Evolutionary conservation across 371 early-diverging fungal species (phyloP).

Genomic region (Mucor irregularis): DNA sequence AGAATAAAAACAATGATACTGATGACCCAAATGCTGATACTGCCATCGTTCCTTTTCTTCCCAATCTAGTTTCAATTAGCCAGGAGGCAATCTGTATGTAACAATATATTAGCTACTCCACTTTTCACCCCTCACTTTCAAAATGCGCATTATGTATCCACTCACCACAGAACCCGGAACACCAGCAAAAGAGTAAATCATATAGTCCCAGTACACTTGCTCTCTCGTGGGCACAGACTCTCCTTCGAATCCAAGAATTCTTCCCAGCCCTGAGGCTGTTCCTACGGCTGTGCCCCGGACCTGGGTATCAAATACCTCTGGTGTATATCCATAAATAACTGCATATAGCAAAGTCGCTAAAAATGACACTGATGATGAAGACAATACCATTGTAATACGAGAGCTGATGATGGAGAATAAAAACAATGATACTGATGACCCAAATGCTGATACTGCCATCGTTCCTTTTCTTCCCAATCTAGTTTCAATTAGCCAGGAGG

Average conservation of each 20-base stretch:
- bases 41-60: conserved; percentile 84
- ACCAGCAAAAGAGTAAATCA: conserved; percentile 77
- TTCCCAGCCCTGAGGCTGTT: conserved; percentile 74
- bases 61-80: conserved; percentile 75
- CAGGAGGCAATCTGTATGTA: conserved; percentile 62
- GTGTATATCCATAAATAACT: conserved; percentile 86
- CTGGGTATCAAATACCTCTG: conserved; percentile 80
- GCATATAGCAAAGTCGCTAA: conserved; percentile 82
- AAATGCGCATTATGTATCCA: too few relatives aligned
- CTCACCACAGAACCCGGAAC: conserved; percentile 56
- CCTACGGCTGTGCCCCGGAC: conserved; percentile 84
- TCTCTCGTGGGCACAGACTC: conserved; percentile 39
- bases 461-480: conserved; percentile 79
- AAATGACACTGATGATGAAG: conserved; percentile 69
- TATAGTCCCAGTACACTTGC: conserved; percentile 75
- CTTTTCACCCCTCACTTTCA: background rate
- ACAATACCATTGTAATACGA: conserved; percentile 57
- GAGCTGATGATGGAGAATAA: conserved; percentile 62
- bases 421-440: conserved; percentile 65
- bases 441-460: conserved; percentile 77
- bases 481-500: conserved; percentile 76
- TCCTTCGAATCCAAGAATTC: conserved; percentile 70
- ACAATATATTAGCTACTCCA: background rate
- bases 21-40: conserved; percentile 73
- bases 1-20: conserved; percentile 65